A percentile compares a stretch with the other conserved stretches of the same genome.
phyloP scores from a whole-genome alignment of 176 grass and related monocot genomes.

The Alloteropsis semialata region DNA sequence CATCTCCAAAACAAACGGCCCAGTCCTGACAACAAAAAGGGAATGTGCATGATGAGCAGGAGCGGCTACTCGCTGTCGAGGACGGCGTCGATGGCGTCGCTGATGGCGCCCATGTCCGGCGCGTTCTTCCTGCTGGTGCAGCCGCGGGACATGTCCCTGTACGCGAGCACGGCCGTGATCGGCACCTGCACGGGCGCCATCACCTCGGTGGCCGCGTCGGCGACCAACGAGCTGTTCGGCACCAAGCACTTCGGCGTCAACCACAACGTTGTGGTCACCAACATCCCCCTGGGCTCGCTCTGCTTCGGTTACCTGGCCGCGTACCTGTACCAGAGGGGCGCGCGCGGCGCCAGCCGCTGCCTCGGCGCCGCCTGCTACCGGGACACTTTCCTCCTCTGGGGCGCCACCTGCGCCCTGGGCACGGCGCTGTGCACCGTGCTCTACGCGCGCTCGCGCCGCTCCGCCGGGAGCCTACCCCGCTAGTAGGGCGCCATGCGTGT shows the following conservation, averaged over 20 bases:
- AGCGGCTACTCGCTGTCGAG: conserved; percentile 60
- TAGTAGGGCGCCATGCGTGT: background rate
- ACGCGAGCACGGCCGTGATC: conserved; percentile 64
- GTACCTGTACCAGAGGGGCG: conserved; percentile 65
- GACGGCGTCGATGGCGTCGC: conserved; percentile 70
- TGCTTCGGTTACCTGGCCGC: conserved; percentile 91
- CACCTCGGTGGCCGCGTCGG: conserved; percentile 76
- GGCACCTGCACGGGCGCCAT: conserved; percentile 95
- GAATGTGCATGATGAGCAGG: conserved; percentile 25
- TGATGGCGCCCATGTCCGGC: conserved; percentile 75
- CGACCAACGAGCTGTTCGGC: conserved; percentile 89
- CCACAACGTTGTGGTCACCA: conserved; percentile 92
- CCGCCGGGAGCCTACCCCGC: conserved; percentile 18
- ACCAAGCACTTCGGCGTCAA: conserved; percentile 84
- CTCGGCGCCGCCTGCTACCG: conserved; percentile 63
- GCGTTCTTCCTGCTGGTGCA: conserved; percentile 83
- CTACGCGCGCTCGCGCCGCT: conserved; percentile 47
- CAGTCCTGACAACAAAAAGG: background rate
- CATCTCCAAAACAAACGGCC: background rate
- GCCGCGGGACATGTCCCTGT: conserved; percentile 44
- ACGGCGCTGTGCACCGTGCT: conserved; percentile 61
- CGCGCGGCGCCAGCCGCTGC: conserved; percentile 45
- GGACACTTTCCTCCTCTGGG: conserved; percentile 72
- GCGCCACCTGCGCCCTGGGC: conserved; percentile 55
- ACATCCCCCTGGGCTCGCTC: conserved; percentile 84